Evolutionary conservation across 2,329 filamentous ascomycete species (phyloP).

Genomic region (Paracorniculantispora psalliotae): DNA sequence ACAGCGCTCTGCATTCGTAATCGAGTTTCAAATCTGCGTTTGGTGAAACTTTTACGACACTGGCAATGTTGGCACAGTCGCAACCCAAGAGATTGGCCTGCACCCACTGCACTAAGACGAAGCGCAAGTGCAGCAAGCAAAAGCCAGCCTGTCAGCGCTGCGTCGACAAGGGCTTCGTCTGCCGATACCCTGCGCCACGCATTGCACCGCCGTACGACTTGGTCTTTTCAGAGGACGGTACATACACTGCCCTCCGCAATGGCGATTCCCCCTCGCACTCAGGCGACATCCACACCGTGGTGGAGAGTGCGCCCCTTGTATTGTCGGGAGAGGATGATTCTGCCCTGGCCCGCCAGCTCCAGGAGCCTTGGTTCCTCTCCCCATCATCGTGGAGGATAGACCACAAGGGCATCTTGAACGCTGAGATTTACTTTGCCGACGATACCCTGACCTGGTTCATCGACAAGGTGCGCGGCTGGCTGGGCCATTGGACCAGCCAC

Average conservation of each 20-base stretch:
- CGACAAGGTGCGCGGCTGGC: conserved; percentile 7
- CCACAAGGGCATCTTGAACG: not conserved
- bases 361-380: not conserved
- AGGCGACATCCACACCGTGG: not conserved
- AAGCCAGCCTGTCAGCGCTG: conserved; percentile 4
- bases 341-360: not conserved
- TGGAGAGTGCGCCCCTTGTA: not conserved
- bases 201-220: not conserved
- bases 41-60: not conserved
- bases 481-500: conserved; percentile 7
- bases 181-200: not conserved
- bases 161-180: not conserved
- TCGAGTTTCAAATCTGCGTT: not conserved
- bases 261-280: not conserved
- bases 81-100: conserved; percentile 1
- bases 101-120: not conserved
- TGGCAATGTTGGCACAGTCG: not conserved
- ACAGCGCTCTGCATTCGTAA: not conserved
- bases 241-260: not conserved
- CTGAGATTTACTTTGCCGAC: not conserved
- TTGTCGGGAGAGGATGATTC: not conserved
- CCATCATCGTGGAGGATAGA: not conserved
- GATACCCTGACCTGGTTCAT: conserved; percentile 7
- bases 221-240: not conserved
- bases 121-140: conserved; percentile 8